Evolutionary conservation across 768 basidiomycete species (phyloP).

Genomic region (Boletus vermiculosoides): DNA sequence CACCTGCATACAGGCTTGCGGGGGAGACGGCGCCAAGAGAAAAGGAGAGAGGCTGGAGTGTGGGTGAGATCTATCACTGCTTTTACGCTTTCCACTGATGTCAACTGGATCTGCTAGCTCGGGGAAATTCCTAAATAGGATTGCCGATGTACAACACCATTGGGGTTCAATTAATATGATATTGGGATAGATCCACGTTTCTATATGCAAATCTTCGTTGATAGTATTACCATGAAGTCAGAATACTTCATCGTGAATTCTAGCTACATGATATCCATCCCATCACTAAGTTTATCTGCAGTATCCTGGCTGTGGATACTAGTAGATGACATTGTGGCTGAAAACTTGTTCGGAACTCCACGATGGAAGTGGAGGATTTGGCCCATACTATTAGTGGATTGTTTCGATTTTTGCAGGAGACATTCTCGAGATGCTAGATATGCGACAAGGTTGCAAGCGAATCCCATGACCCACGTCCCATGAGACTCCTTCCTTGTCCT

Average conservation of each 20-base stretch:
- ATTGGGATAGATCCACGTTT: not conserved
- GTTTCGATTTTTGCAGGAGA: no score
- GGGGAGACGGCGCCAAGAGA: not conserved
- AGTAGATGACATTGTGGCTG: not conserved
- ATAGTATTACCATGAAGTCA: not conserved
- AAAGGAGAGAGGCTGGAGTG: not conserved
- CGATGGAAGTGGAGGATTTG: no score
- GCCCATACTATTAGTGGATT: no score
- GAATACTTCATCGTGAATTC: not conserved
- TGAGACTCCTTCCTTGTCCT: no score
- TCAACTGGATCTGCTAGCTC: not conserved
- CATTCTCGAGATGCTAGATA: no score
- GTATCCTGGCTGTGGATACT: not conserved
- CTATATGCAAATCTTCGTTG: not conserved
- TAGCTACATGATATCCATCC: not conserved
- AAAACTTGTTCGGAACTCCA: no score
- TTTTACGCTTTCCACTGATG: no score
- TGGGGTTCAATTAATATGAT: not conserved
- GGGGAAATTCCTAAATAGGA: not conserved
- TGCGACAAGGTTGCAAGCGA: no score
- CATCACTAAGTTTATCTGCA: not conserved
- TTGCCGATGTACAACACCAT: not conserved
- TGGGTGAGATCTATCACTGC: not conserved
- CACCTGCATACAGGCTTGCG: not conserved
- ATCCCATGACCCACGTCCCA: no score